Percentiles rank a stretch among this genome's conserved stretches.
These are phyloP conservation scores for Sugiyamaella smithiae DNA, from an alignment of 805 yeast species.

Conservation along the genomic window DNA sequence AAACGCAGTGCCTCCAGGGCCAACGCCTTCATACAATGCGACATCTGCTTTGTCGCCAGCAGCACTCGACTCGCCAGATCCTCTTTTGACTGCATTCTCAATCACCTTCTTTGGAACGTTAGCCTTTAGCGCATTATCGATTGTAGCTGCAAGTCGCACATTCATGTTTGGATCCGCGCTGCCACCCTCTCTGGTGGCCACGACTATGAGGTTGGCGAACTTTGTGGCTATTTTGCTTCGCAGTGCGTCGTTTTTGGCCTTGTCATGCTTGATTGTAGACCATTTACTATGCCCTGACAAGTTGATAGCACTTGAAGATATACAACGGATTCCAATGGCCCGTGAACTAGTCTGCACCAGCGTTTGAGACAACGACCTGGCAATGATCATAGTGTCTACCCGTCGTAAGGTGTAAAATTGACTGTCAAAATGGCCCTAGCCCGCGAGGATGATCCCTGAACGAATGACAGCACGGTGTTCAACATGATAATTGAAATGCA, in stretches of 20 bases:
- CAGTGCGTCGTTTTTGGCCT: slow-evolving; percentile 86
- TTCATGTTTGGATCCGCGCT: slow-evolving; percentile 64
- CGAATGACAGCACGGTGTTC: no score
- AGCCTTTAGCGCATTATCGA: slow-evolving; percentile 73
- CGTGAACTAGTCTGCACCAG: no score
- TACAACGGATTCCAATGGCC: background rate
- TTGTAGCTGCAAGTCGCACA: slow-evolving; percentile 60
- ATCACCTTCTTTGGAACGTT: slow-evolving; percentile 81
- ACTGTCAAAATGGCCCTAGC: no score
- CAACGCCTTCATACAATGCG: slow-evolving; percentile 82
- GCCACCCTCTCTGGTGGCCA: slow-evolving; percentile 53
- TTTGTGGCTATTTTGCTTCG: slow-evolving; percentile 67
- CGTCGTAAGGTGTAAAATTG: no score
- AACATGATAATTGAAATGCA: no score
- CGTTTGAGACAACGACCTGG: no score
- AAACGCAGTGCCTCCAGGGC: slow-evolving; percentile 87
- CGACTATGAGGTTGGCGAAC: slow-evolving; percentile 67
- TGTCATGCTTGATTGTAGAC: slow-evolving; percentile 92
- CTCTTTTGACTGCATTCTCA: slow-evolving; percentile 84
- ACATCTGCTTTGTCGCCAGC: slow-evolving; percentile 46
- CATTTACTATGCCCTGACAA: slow-evolving; percentile 82
- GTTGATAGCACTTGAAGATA: background rate
- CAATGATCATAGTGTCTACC: no score
- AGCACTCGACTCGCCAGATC: slow-evolving; percentile 60
- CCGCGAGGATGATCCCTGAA: no score